A percentile compares a stretch with the other conserved stretches of the same genome.
These are phyloP conservation scores for Osmanthus fragrans DNA, from an alignment of 257 asterid species.

Conservation along the genomic window DNA sequence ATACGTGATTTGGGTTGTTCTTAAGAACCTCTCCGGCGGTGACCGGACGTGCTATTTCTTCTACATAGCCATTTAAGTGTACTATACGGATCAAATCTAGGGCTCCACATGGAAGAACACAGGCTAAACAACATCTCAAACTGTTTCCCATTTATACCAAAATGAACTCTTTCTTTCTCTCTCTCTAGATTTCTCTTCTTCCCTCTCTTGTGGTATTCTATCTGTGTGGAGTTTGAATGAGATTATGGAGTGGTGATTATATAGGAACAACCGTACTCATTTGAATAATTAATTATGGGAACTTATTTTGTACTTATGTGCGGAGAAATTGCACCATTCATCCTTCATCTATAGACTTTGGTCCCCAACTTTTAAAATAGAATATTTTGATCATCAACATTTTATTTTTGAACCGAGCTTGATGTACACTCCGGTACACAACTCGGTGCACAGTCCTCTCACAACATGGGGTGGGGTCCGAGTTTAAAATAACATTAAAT, in stretches of 20 bases:
- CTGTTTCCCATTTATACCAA: slow-evolving; percentile 66
- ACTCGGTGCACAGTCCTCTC: too few relatives aligned
- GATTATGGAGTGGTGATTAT: slow-evolving; percentile 30
- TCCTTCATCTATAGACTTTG: too few relatives aligned
- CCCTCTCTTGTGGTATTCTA: neutral
- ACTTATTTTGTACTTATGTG: too few relatives aligned
- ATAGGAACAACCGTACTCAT: slow-evolving; percentile 18
- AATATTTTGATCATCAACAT: too few relatives aligned
- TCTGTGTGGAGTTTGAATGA: slow-evolving; percentile 14
- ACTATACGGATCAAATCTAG: slow-evolving; percentile 91
- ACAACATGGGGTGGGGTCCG: too few relatives aligned
- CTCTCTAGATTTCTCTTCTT: neutral
- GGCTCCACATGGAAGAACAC: slow-evolving; percentile 97
- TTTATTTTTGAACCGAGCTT: too few relatives aligned
- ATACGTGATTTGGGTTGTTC: slow-evolving; percentile 72
- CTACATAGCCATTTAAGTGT: slow-evolving; percentile 74
- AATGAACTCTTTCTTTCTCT: neutral
- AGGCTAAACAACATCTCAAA: slow-evolving; percentile 94
- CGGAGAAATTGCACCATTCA: too few relatives aligned
- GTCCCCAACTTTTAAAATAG: too few relatives aligned
- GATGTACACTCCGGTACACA: too few relatives aligned
- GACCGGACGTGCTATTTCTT: slow-evolving; percentile 70
- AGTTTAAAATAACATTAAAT: too few relatives aligned
- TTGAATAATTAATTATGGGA: too few relatives aligned
- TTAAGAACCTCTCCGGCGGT: slow-evolving; percentile 67